Evolutionary conservation across 1,284 basidiomycete genomes (phyloP).

Genomic region (Xerocomus amazonicus): DNA sequence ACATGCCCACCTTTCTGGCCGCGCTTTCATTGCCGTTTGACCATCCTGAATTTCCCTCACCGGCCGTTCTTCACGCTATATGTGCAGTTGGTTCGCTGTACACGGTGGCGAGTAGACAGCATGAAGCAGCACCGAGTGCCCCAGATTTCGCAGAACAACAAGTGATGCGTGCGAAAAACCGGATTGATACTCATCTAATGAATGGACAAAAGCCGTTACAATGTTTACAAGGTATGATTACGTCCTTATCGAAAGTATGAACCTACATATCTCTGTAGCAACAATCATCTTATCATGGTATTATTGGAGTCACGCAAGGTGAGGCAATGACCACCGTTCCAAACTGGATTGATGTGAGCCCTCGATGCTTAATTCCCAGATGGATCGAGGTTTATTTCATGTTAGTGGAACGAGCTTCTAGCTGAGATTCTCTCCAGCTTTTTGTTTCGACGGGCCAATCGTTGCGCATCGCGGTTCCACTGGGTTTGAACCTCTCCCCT

Average conservation of each 20-base stretch:
- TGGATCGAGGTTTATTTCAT: slow-evolving; percentile 62
- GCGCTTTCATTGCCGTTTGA: slow-evolving; percentile 59
- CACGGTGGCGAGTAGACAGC: slow-evolving; percentile 48
- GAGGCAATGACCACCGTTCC: slow-evolving; percentile 10
- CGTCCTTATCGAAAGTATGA: neutral
- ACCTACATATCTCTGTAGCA: slow-evolving; percentile 37
- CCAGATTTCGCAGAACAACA: slow-evolving; percentile 60
- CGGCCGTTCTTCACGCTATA: slow-evolving; percentile 68
- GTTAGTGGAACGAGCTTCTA: neutral
- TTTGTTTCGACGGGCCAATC: slow-evolving; percentile 56
- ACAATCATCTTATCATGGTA: slow-evolving; percentile 64
- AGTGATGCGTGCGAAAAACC: slow-evolving; percentile 52
- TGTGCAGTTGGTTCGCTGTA: slow-evolving; percentile 72
- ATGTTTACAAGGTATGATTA: slow-evolving; percentile 53
- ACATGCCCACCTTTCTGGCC: slow-evolving; percentile 60
- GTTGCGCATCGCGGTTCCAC: slow-evolving; percentile 57
- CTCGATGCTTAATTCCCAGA: slow-evolving; percentile 34
- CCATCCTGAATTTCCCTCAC: slow-evolving; percentile 68
- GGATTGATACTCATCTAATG: slow-evolving; percentile 46
- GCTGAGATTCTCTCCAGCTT: slow-evolving; percentile 41
- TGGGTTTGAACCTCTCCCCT: slow-evolving; percentile 66
- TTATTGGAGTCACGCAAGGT: slow-evolving; percentile 71
- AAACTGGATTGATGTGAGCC: neutral
- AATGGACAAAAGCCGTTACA: slow-evolving; percentile 57
- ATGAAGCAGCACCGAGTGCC: slow-evolving; percentile 1